These are phyloP conservation scores for Byssothecium circinans DNA, from an alignment of 2,329 filamentous ascomycete genomes.

Conservation along the genomic window DNA sequence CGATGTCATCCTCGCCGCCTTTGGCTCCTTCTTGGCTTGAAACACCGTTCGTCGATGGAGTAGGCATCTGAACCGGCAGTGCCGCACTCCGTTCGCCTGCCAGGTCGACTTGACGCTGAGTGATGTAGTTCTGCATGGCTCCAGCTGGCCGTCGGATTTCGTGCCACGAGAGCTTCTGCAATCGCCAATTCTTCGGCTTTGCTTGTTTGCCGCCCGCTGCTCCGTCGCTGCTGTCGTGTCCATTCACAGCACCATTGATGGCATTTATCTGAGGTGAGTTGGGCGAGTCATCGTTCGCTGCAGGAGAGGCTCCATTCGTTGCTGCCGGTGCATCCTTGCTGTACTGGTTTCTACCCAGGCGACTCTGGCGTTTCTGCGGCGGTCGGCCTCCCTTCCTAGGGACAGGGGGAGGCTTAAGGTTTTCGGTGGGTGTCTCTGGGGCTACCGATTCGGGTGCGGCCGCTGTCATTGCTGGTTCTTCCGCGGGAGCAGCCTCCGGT, in stretches of 20 bases:
- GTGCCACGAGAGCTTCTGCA: slow-evolving; percentile 71
- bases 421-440: slow-evolving; percentile 27
- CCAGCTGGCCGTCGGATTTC: slow-evolving; percentile 85
- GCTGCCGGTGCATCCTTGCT: slow-evolving; percentile 38
- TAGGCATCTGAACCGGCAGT: slow-evolving; percentile 27
- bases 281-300: slow-evolving; percentile 26
- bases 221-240: slow-evolving; percentile 57
- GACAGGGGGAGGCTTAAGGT: slow-evolving; percentile 30
- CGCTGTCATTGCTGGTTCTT: slow-evolving; percentile 30
- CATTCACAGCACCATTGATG: slow-evolving; percentile 38
- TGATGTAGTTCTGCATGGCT: slow-evolving; percentile 86
- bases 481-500: slow-evolving; percentile 26
- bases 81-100: slow-evolving; percentile 58
- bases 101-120: slow-evolving; percentile 83
- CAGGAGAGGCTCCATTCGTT: slow-evolving; percentile 38
- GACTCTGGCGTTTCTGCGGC: slow-evolving; percentile 34
- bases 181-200: slow-evolving; percentile 60
- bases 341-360: slow-evolving; percentile 45
- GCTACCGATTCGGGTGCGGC: slow-evolving; percentile 26
- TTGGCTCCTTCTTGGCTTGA: slow-evolving; percentile 22
- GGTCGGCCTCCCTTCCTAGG: slow-evolving; percentile 40
- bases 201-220: slow-evolving; percentile 60
- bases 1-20: slow-evolving; percentile 48
- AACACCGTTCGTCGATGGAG: slow-evolving; percentile 26
- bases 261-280: slow-evolving; percentile 36